Percentiles rank a stretch among this genome's conserved stretches.
phyloP scores from a whole-genome alignment of 805 yeast genomes.

The Metschnikowia aberdeeniae region DNA sequence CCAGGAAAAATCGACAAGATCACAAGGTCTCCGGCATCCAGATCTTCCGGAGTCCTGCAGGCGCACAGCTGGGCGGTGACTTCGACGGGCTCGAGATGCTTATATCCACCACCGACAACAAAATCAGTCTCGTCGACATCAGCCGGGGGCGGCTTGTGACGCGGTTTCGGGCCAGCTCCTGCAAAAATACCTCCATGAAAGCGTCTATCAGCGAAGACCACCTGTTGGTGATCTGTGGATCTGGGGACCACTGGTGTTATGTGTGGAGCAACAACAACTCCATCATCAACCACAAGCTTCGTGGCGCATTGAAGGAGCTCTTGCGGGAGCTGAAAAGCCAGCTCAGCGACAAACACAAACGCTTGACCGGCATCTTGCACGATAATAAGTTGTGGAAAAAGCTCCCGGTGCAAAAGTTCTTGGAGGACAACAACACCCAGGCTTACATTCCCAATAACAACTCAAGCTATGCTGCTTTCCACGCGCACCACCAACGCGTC shows the following conservation, averaged over 20 bases:
- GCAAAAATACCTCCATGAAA: slow-evolving; percentile 64
- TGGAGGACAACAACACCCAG: slow-evolving; percentile 22
- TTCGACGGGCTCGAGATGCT: slow-evolving; percentile 33
- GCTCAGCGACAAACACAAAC: slow-evolving; percentile 29
- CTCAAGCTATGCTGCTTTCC: slow-evolving; percentile 63
- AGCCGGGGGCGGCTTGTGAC: slow-evolving; percentile 53
- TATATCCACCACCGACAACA: slow-evolving; percentile 79
- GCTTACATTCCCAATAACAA: slow-evolving; percentile 44
- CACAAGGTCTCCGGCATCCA: slow-evolving; percentile 73
- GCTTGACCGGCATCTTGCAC: slow-evolving; percentile 25
- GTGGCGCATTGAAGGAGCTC: slow-evolving; percentile 31
- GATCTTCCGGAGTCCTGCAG: slow-evolving; percentile 33
- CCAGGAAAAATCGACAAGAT: slow-evolving; percentile 16
- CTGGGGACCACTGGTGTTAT: slow-evolving; percentile 86
- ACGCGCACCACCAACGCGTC: slow-evolving; percentile 69
- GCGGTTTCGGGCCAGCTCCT: slow-evolving; percentile 69
- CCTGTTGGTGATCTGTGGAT: slow-evolving; percentile 63
- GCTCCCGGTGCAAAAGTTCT: slow-evolving; percentile 20
- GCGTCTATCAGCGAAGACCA: slow-evolving; percentile 62
- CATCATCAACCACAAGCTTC: slow-evolving; percentile 38
- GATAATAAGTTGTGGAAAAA: slow-evolving; percentile 28
- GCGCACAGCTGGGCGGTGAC: slow-evolving; percentile 4
- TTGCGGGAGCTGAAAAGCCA: slow-evolving; percentile 33
- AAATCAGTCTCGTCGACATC: slow-evolving; percentile 61
- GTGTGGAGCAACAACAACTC: slow-evolving; percentile 60